phyloP scores from a whole-genome alignment of 768 basidiomycete species.

The Amanita brunnescens region DNA sequence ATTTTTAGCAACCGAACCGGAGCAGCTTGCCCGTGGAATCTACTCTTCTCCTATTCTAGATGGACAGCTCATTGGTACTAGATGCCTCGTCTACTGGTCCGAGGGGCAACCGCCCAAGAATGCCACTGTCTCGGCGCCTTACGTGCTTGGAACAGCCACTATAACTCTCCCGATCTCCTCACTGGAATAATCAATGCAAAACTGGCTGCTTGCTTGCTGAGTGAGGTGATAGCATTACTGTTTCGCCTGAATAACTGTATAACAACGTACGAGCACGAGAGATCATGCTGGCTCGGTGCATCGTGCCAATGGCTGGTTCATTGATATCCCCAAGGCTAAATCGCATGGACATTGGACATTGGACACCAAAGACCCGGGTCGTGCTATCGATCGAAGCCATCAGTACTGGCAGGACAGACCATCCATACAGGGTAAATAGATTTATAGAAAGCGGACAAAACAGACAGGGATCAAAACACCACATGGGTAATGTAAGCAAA shows the following conservation, averaged over 20 bases:
- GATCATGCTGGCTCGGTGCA: background rate
- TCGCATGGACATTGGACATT: no score
- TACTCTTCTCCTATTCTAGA: constrained; percentile 1
- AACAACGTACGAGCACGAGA: background rate
- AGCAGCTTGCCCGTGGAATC: background rate
- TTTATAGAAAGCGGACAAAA: background rate
- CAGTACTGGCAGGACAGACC: no score
- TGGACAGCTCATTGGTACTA: background rate
- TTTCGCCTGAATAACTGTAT: background rate
- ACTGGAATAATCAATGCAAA: background rate
- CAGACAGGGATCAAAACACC: background rate
- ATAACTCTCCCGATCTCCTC: background rate
- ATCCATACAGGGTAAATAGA: constrained; percentile 3
- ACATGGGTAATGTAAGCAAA: constrained; percentile 1
- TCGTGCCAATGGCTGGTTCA: background rate
- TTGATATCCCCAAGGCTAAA: no score
- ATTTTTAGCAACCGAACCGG: background rate
- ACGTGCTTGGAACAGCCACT: background rate
- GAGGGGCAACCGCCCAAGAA: background rate
- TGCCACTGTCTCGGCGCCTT: constrained; percentile 4
- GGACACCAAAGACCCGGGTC: background rate
- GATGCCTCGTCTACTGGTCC: background rate
- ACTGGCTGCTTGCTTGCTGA: background rate
- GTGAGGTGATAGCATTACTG: background rate
- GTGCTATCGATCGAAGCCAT: constrained; percentile 3